phyloP scores from a whole-genome alignment of 2,329 filamentous ascomycete genomes.

The Colletotrichum somersetense region DNA sequence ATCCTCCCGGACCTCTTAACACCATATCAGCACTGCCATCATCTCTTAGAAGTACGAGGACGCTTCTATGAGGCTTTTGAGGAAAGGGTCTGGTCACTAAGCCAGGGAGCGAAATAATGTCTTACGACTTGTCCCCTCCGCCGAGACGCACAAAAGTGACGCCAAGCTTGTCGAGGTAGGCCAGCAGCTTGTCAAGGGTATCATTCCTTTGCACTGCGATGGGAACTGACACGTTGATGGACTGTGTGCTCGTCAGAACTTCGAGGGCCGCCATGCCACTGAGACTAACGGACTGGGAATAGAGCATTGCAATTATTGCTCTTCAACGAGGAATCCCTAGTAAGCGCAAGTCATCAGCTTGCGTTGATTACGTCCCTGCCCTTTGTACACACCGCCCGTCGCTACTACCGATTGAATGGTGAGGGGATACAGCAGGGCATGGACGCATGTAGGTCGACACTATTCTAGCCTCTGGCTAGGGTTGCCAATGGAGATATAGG shows the following conservation, averaged over 20 bases:
- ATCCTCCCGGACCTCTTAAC: background rate
- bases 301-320: too few relatives aligned
- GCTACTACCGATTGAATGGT: too few relatives aligned
- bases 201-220: conserved; percentile 92
- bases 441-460: background rate
- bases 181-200: conserved; percentile 85
- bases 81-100: conserved; percentile 14
- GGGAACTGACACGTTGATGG: conserved; percentile 75
- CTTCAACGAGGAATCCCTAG: too few relatives aligned
- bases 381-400: too few relatives aligned
- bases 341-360: too few relatives aligned
- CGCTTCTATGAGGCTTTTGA: conserved; percentile 4
- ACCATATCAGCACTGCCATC: background rate
- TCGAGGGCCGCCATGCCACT: conserved; percentile 81
- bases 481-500: conserved; percentile 69
- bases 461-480: conserved; percentile 61
- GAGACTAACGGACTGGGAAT: conserved; percentile 22
- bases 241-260: conserved; percentile 72
- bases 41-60: background rate
- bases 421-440: background rate
- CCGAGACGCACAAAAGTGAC: conserved; percentile 74
- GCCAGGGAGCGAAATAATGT: conserved; percentile 14
- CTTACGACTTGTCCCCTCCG: conserved; percentile 45
- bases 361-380: too few relatives aligned
- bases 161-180: conserved; percentile 64